Evolutionary conservation across 768 basidiomycete species (phyloP).

Genomic region (Leucocoprinus leucothites): DNA sequence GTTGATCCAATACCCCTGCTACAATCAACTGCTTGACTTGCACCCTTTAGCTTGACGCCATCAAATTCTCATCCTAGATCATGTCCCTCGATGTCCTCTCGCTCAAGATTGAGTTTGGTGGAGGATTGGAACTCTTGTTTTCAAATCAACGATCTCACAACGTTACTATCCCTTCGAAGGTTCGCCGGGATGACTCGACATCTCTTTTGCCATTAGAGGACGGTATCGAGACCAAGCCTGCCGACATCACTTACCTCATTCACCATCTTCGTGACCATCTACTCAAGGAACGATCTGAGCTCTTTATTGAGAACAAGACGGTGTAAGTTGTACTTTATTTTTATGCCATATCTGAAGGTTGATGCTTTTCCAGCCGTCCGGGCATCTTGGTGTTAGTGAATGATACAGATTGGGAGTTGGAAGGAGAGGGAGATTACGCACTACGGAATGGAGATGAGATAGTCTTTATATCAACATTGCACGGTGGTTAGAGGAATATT

Average conservation of each 20-base stretch:
- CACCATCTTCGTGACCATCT: constrained; percentile 72
- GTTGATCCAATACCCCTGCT: too few species aligned
- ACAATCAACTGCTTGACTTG: too few species aligned
- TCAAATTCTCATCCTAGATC: background rate
- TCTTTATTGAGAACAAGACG: constrained; percentile 85
- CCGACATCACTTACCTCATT: constrained; percentile 76
- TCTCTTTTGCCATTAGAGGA: constrained; percentile 6
- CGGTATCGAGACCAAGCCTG: constrained; percentile 32
- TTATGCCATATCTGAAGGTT: background rate
- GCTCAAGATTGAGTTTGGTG: constrained; percentile 75
- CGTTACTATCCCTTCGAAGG: constrained; percentile 48
- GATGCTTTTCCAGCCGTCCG: constrained; percentile 64
- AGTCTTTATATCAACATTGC: constrained; percentile 95
- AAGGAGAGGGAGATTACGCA: constrained; percentile 86
- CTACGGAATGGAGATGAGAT: constrained; percentile 82
- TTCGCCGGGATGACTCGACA: constrained; percentile 36
- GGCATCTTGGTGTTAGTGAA: constrained; percentile 97
- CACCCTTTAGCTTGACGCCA: too few species aligned
- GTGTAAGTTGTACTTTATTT: constrained; percentile 55
- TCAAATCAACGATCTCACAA: constrained; percentile 59
- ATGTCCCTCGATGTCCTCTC: constrained; percentile 14
- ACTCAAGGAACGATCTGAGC: constrained; percentile 79
- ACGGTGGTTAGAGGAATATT: constrained; percentile 65
- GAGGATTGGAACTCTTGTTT: constrained; percentile 86
- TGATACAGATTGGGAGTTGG: constrained; percentile 96